Conservation (phyloP, 2,329 filamentous ascomycete genomes). For the Lecanicillium sp. region DNA sequence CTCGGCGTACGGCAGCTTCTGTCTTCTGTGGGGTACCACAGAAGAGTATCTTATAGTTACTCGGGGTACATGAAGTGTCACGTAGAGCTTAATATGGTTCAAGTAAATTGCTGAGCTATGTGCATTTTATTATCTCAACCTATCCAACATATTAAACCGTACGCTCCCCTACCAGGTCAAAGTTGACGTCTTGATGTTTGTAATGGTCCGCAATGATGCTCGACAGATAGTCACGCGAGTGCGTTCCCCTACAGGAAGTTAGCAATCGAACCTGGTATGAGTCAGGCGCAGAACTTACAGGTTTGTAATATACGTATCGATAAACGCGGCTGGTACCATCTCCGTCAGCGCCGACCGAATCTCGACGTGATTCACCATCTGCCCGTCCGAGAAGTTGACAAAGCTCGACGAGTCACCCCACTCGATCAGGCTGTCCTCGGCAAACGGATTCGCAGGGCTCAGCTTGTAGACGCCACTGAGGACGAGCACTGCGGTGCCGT, state of each 20-base stretch:
- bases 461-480: constrained; percentile 91
- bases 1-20: no score
- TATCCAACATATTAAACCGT: neutral
- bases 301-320: constrained; percentile 83
- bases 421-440: constrained; percentile 76
- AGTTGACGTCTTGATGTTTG: constrained; percentile 64
- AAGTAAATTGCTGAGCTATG: no score
- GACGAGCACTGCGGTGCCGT: constrained; percentile 79
- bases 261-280: no score
- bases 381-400: constrained; percentile 71
- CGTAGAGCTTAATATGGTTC: no score
- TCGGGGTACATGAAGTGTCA: no score
- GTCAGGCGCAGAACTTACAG: no score
- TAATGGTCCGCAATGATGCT: constrained; percentile 71
- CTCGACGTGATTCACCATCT: constrained; percentile 70
- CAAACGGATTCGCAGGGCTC: constrained; percentile 80
- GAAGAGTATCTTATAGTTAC: no score
- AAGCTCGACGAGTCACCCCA: constrained; percentile 76
- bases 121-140: no score
- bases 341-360: constrained; percentile 77
- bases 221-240: constrained; percentile 67
- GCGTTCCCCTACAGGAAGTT: constrained; percentile 47
- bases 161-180: constrained; percentile 37
- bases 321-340: constrained; percentile 68
- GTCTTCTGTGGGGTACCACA: no score